Conservation (phyloP, 2,329 filamentous ascomycete species). For the Aspergillus tanneri region DNA sequence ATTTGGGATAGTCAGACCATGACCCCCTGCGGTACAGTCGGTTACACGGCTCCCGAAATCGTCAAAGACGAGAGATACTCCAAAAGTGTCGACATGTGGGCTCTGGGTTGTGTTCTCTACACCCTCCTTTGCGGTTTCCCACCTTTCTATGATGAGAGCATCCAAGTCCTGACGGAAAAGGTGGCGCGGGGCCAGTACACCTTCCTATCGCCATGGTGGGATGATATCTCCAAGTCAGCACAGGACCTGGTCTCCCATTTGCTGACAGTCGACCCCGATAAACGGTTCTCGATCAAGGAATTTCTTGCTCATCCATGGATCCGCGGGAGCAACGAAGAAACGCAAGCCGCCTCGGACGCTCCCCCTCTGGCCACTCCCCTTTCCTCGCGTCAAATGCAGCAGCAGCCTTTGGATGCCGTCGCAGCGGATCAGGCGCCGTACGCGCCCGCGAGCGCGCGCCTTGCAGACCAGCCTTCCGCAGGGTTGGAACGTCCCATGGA, state of each 20-base stretch:
- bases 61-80: slow-evolving; percentile 99
- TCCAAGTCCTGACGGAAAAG: slow-evolving; percentile 95
- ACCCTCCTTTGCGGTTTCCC: slow-evolving; percentile 96
- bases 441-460: slow-evolving; percentile 53
- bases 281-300: slow-evolving; percentile 88
- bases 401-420: slow-evolving; percentile 57
- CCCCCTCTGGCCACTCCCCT: slow-evolving; percentile 70
- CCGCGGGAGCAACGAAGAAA: slow-evolving; percentile 65
- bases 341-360: slow-evolving; percentile 65
- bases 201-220: slow-evolving; percentile 98
- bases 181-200: slow-evolving; percentile 96
- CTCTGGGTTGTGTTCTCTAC: slow-evolving; percentile 92
- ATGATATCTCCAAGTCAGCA: slow-evolving; percentile 92
- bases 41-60: slow-evolving; percentile 96
- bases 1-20: slow-evolving; percentile 98
- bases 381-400: slow-evolving; percentile 54
- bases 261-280: slow-evolving; percentile 89
- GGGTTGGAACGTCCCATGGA: slow-evolving; percentile 70
- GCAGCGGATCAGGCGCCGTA: slow-evolving; percentile 36
- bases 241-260: slow-evolving; percentile 93
- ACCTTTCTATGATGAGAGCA: slow-evolving; percentile 97
- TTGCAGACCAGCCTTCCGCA: slow-evolving; percentile 56
- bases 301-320: slow-evolving; percentile 97
- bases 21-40: slow-evolving; percentile 98
- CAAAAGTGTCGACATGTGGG: slow-evolving; percentile 99